Base-by-base conservation (phyloP, 768 basidiomycete genomes). In the Suillus weaverae region DNA sequence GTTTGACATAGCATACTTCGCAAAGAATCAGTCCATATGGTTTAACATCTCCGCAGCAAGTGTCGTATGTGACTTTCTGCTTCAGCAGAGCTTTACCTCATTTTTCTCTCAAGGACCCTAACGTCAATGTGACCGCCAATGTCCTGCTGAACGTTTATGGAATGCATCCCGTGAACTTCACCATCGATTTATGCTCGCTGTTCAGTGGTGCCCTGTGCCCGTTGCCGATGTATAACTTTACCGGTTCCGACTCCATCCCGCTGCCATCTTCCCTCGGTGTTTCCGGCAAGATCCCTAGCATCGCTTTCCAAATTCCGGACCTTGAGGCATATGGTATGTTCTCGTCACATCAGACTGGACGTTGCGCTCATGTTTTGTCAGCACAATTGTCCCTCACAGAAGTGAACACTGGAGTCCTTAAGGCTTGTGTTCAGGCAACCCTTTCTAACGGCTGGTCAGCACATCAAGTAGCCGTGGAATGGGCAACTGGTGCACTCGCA, bases 341-440 rank as follows among this genome's bases (percentile, higher is more conserved):
- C 20, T 2, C 1, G 36, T 5, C 54, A 4, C 10, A 26, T n/a
- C n/a, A 14, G 5, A 22, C 2, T 62, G 46, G 18, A 16, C 38
- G 32, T 64, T 76, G 9, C 68, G 6, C 43, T 30, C 53, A 32
- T 53, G 39, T 18, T 56, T 76, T 71, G 44, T 95, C 86, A 71
- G 95, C 88, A 0, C 91, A 94, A 70, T 79, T 98, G 62, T 84
- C 88, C 6, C 82, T 97, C 46, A 85, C 80, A 3, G 86, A 92
- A 66, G 83, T 87, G 38, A 79, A 80, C 57, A 91, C 92, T 6
- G 89, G 90, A 56, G 74, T 86, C 9, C 81, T 92, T 66, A 92
- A 89, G 61, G 94, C 95, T 0, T 99, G 97, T 70, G 84, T 99
- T 9, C 94, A 96, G 75, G 87, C 95, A 20, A 96, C 95, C 2